Base-by-base conservation (phyloP, 176 grass and related monocot species). In the Aechmea fasciata region DNA sequence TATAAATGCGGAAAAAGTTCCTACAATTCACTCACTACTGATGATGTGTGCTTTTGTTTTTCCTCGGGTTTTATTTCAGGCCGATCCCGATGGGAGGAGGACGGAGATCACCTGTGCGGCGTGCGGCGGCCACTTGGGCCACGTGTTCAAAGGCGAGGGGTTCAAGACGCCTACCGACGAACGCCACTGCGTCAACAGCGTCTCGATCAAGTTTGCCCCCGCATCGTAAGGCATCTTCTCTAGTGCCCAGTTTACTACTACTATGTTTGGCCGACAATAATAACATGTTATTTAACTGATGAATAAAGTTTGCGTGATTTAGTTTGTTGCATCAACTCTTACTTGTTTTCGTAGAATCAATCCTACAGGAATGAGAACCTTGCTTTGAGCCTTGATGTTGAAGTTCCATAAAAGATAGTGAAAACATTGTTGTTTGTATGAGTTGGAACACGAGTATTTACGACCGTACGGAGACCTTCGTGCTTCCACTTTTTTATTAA, bases 131-230 rank as follows among this genome's bases (percentile, higher is more conserved):
- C 91, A 96, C 80, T 71, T 96, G 69, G 91, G 91, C 64, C 91
- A 96, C 66, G 91, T 96, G 29, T 96, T 96, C 51, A 96, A 83
- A 68, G 91, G 91, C 49, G 91, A 96, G 78, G 91, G 91, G n/a
- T 96, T 96, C 65, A 85, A 73, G 50, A 96, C 86, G n/a, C 91
- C 91, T 24, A 90, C 84, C 0, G 87, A 96, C n/a, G 87, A 90
- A 52, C 91, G 91, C 69, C 91, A 96, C 78, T 96, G 91, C 12
- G 91, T 96, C 47, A 96, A 96, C 66, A 96, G 91, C 41, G 75
- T 90, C 24, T 96, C 91, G 0, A 41, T 96, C 72, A 96, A 96
- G 78, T 96, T 96, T 1, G 50, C 81, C 63, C 69, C 84, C 61
- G 22, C 72, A 11, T 77, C 83, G 25, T 81, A 64, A 80, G 68